These are phyloP conservation scores for Aspergillus novoparasiticus DNA, from an alignment of 2,329 filamentous ascomycete genomes.

Conservation along the genomic window DNA sequence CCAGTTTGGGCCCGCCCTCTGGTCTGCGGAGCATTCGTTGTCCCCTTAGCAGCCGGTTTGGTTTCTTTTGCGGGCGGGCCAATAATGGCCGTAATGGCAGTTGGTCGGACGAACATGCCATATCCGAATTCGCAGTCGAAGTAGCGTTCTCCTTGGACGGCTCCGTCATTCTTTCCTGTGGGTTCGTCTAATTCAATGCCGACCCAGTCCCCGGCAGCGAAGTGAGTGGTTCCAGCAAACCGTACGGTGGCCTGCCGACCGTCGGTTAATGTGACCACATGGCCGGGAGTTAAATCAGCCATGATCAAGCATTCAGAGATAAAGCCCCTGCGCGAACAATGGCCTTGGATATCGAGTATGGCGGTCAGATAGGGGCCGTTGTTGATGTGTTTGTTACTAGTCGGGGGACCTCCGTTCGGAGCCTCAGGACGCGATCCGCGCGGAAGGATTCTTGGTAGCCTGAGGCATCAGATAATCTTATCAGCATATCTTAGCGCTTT, in stretches of 20 bases:
- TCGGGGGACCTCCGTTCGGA: slow-evolving; percentile 13
- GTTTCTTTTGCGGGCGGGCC: slow-evolving; percentile 40
- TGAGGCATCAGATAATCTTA: slow-evolving; percentile 11
- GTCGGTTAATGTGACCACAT: slow-evolving; percentile 77
- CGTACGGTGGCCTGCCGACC: slow-evolving; percentile 76
- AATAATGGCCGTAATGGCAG: slow-evolving; percentile 62
- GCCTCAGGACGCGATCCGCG: slow-evolving; percentile 22
- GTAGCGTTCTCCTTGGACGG: slow-evolving; percentile 83
- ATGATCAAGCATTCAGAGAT: slow-evolving; percentile 25
- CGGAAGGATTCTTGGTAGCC: slow-evolving; percentile 9
- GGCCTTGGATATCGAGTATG: not conserved
- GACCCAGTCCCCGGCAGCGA: slow-evolving; percentile 83
- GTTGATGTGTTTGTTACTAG: slow-evolving; percentile 21
- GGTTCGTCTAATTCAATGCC: slow-evolving; percentile 83
- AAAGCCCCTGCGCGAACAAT: slow-evolving; percentile 16
- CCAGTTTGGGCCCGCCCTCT: slow-evolving; percentile 47
- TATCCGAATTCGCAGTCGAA: slow-evolving; percentile 72
- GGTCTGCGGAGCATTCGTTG: slow-evolving; percentile 25
- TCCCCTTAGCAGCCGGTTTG: slow-evolving; percentile 39
- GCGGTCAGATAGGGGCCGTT: slow-evolving; percentile 12
- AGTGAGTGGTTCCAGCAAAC: slow-evolving; percentile 77
- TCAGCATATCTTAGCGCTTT: not conserved
- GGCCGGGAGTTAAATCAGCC: slow-evolving; percentile 56
- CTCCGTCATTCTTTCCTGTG: slow-evolving; percentile 90
- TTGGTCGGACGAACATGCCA: slow-evolving; percentile 85